A percentile compares a stretch with the other conserved stretches of the same genome.
Evolutionary conservation across 2,329 filamentous ascomycete genomes (phyloP).

Genomic region (Thelonectria rubi): DNA sequence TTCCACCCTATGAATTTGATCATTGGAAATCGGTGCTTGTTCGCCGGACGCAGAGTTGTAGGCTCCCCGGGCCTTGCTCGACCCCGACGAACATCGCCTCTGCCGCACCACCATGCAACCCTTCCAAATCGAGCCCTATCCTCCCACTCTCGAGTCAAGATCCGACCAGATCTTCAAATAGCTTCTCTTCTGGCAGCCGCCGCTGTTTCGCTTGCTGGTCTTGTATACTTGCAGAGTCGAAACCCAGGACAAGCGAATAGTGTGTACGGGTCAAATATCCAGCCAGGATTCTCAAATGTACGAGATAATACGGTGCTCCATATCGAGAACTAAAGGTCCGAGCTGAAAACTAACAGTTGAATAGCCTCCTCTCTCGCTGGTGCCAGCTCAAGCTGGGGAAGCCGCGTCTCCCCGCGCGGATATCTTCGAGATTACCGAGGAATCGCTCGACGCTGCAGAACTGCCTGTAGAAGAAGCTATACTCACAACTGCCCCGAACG

Average conservation of each 20-base stretch:
- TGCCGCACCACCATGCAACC: neutral
- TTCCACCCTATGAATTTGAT: too few relatives aligned
- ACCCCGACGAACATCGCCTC: too few relatives aligned
- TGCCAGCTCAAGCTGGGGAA: neutral
- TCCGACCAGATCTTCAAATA: neutral
- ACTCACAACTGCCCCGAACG: neutral
- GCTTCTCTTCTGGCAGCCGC: neutral
- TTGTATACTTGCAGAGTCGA: neutral
- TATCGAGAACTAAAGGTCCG: neutral
- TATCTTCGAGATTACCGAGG: neutral
- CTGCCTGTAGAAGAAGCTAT: neutral
- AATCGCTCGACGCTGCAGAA: neutral
- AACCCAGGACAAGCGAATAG: neutral
- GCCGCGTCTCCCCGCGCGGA: neutral
- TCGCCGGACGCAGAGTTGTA: too few relatives aligned
- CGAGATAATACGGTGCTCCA: neutral
- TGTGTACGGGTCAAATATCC: neutral
- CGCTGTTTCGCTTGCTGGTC: neutral
- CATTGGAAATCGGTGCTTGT: too few relatives aligned
- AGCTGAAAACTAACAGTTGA: neutral
- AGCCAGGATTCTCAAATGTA: too few relatives aligned
- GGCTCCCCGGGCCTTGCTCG: too few relatives aligned
- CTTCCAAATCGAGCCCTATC: neutral
- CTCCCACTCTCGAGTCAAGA: neutral
- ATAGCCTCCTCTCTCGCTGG: neutral